These are phyloP conservation scores for Onygenales sp. DNA, from an alignment of 2,329 filamentous ascomycete species.

Conservation along the genomic window DNA sequence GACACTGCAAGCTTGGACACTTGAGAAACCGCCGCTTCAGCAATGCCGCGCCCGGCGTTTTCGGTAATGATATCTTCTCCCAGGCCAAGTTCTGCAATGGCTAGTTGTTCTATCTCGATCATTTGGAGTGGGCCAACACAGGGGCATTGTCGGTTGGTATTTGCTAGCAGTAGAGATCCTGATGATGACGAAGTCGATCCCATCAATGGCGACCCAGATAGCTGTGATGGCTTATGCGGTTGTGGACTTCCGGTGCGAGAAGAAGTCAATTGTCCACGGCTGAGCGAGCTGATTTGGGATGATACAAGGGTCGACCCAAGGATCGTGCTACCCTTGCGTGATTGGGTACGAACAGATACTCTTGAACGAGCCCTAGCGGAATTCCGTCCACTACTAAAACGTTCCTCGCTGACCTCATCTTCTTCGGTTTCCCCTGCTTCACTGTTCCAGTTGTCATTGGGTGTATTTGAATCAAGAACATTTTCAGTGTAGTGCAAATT, in stretches of 20 bases:
- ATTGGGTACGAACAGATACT: conserved; percentile 24
- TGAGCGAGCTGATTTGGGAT: conserved; percentile 24
- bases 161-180: conserved; percentile 43
- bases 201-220: conserved; percentile 34
- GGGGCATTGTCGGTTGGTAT: conserved; percentile 46
- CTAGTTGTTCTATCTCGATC: conserved; percentile 85
- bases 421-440: conserved; percentile 57
- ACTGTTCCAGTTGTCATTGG: conserved; percentile 52
- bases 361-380: conserved; percentile 34
- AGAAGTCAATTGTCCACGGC: conserved; percentile 25
- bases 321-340: conserved; percentile 35
- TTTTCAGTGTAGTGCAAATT: conserved; percentile 90
- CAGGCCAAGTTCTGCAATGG: conserved; percentile 75
- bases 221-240: conserved; percentile 26
- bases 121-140: conserved; percentile 66
- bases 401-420: conserved; percentile 28
- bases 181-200: conserved; percentile 24
- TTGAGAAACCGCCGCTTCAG: conserved; percentile 63
- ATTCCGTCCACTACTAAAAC: conserved; percentile 37
- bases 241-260: conserved; percentile 31
- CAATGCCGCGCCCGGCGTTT: conserved; percentile 80
- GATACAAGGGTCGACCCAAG: conserved; percentile 27
- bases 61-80: conserved; percentile 87
- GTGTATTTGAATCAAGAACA: conserved; percentile 57
- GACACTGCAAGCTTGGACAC: conserved; percentile 49